These are phyloP conservation scores for Sclerotinia sclerotiorum DNA, from an alignment of 2,329 filamentous ascomycete genomes.

Conservation along the genomic window DNA sequence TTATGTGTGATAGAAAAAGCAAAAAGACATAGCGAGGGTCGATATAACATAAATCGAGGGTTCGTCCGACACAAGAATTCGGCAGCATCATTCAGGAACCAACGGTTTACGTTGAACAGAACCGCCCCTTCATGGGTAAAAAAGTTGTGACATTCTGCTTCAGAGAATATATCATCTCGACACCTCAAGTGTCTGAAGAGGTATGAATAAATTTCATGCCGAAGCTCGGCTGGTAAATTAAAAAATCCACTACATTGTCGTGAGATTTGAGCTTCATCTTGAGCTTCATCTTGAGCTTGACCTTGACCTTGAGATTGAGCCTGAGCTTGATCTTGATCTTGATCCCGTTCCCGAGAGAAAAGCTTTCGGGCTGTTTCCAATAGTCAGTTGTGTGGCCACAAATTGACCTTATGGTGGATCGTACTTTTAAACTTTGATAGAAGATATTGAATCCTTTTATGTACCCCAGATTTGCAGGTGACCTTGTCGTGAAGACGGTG, in stretches of 20 bases:
- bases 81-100: constrained; percentile 18
- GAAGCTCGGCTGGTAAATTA: constrained; percentile 15
- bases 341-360: not conserved
- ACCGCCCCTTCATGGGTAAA: constrained; percentile 16
- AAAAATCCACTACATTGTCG: constrained; percentile 14
- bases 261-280: constrained; percentile 1
- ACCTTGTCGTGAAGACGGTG: constrained; percentile 13
- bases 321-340: not conserved
- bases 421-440: constrained; percentile 21
- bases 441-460: constrained; percentile 4
- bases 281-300: no score
- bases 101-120: constrained; percentile 16
- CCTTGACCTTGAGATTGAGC: no score
- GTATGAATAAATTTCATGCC: constrained; percentile 21
- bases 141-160: constrained; percentile 19
- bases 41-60: constrained; percentile 21
- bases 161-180: constrained; percentile 18
- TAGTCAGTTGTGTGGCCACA: constrained; percentile 15
- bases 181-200: constrained; percentile 22
- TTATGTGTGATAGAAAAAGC: constrained; percentile 13
- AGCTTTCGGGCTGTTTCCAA: not conserved
- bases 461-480: constrained; percentile 7
- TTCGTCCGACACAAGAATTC: constrained; percentile 20
- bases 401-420: not conserved
- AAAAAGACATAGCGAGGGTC: constrained; percentile 20